Conservation (phyloP, 2,329 filamentous ascomycete genomes). For the Lachnellula cervina region DNA sequence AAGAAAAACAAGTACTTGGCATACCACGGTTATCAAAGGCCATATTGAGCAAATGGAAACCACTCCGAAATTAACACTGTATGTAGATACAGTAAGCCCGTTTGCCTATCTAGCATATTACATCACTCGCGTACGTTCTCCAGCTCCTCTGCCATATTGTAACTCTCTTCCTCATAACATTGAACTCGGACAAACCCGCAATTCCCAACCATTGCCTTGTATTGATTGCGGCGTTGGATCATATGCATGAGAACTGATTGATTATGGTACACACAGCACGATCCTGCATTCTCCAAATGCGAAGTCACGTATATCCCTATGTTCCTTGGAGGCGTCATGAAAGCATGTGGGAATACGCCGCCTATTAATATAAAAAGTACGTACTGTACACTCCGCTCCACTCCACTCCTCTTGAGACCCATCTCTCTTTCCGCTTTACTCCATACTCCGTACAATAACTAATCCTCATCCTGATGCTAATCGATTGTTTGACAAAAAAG, state of each 20-base stretch:
- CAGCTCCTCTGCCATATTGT: no score
- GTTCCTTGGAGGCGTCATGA: slow-evolving; percentile 55
- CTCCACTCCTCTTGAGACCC: not conserved
- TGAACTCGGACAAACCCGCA: not conserved
- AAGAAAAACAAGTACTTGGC: not conserved
- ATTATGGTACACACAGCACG: slow-evolving; percentile 40
- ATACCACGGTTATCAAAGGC: not conserved
- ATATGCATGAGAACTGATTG: no score
- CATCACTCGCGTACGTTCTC: slow-evolving; percentile 44
- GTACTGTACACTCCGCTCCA: slow-evolving; percentile 1
- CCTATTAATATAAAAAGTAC: slow-evolving; percentile 53
- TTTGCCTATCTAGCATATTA: slow-evolving; percentile 58
- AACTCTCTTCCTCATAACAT: not conserved
- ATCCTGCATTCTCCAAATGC: slow-evolving; percentile 48
- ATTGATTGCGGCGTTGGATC: no score
- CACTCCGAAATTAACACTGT: slow-evolving; percentile 44
- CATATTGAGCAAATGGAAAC: not conserved
- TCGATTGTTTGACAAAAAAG: slow-evolving; percentile 32
- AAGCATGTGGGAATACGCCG: slow-evolving; percentile 46
- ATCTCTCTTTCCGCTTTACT: no score
- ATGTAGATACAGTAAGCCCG: slow-evolving; percentile 54
- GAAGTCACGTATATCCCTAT: slow-evolving; percentile 54
- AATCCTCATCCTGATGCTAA: not conserved
- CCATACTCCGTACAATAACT: no score
- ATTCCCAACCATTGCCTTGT: not conserved